These are phyloP conservation scores for Ceratocystis harringtonii DNA, from an alignment of 2,329 filamentous ascomycete species.

Conservation along the genomic window DNA sequence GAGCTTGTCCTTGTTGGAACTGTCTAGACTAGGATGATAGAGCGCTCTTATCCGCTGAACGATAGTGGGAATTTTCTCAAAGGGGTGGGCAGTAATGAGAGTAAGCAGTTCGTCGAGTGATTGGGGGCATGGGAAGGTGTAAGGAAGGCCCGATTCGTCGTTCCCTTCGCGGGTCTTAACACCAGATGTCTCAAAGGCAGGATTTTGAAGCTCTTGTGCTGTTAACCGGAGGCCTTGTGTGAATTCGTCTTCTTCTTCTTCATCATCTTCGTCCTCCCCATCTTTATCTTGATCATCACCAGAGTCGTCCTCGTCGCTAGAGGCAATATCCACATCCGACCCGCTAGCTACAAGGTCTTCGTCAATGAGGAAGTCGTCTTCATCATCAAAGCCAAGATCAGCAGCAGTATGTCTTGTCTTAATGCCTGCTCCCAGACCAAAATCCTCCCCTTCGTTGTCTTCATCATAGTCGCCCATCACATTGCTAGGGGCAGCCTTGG, in stretches of 20 bases:
- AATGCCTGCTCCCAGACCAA: slow-evolving; percentile 45
- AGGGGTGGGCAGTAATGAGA: slow-evolving; percentile 45
- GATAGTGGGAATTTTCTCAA: slow-evolving; percentile 56
- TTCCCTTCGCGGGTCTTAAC: slow-evolving; percentile 26
- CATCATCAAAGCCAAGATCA: slow-evolving; percentile 68
- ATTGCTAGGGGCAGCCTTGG: slow-evolving; percentile 7
- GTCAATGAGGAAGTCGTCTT: slow-evolving; percentile 86
- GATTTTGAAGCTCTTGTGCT: slow-evolving; percentile 39
- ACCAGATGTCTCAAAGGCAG: slow-evolving; percentile 36
- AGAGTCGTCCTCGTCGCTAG: slow-evolving; percentile 37
- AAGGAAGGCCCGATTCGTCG: slow-evolving; percentile 51
- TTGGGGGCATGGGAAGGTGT: slow-evolving; percentile 73
- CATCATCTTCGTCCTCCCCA: slow-evolving; percentile 25
- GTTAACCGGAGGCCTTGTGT: slow-evolving; percentile 48
- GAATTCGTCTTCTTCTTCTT: slow-evolving; percentile 52
- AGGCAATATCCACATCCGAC: slow-evolving; percentile 48
- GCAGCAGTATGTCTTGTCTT: slow-evolving; percentile 40
- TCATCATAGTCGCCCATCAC: slow-evolving; percentile 7
- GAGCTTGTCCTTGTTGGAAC: slow-evolving; percentile 73
- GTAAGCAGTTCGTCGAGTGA: slow-evolving; percentile 60
- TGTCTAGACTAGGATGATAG: slow-evolving; percentile 77
- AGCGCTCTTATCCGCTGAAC: slow-evolving; percentile 80
- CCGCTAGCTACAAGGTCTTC: slow-evolving; percentile 75
- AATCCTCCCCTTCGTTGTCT: slow-evolving; percentile 40
- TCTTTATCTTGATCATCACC: slow-evolving; percentile 29